Evolutionary conservation across 495 filamentous ascomycete species (phyloP).

Genomic region (Cairneyella variabilis): DNA sequence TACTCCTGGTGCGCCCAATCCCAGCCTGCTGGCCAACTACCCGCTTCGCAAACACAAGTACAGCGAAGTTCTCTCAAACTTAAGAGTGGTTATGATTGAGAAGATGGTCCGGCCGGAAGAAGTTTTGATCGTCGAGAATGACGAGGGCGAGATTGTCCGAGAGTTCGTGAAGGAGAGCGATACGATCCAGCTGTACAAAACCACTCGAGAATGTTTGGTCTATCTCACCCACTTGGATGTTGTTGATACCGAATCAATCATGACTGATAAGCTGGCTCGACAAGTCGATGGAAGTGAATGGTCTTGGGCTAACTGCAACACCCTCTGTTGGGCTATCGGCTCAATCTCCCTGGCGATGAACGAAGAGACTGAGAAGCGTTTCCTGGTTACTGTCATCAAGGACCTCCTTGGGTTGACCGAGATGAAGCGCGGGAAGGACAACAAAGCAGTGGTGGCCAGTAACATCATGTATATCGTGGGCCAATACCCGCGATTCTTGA

Average conservation of each 20-base stretch:
- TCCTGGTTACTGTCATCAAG: conserved; percentile 97
- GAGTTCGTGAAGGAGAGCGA: conserved; percentile 99
- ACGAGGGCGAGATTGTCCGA: conserved; percentile 97
- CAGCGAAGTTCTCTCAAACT: conserved; percentile 84
- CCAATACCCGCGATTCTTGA: conserved; percentile 95
- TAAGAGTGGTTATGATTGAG: conserved; percentile 98
- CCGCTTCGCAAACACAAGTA: conserved; percentile 98
- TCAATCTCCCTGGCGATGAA: conserved; percentile 99
- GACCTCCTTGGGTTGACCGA: conserved; percentile 97
- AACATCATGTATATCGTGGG: conserved; percentile 99
- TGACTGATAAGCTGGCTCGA: conserved; percentile 94
- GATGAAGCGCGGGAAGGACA: conserved; percentile 98
- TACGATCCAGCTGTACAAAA: conserved; percentile 99
- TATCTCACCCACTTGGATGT: conserved; percentile 98
- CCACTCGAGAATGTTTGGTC: conserved; percentile 93
- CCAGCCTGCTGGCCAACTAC: conserved; percentile 74
- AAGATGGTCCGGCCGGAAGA: conserved; percentile 99
- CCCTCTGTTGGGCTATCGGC: conserved; percentile 97
- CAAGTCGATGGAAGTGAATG: conserved; percentile 95
- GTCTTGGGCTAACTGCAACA: conserved; percentile 99
- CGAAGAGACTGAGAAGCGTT: conserved; percentile 97
- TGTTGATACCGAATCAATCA: conserved; percentile 94
- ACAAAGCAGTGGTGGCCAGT: conserved; percentile 97
- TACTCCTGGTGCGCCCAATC: conserved; percentile 81
- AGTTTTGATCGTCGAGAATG: conserved; percentile 98